Base-by-base conservation (phyloP, 2,329 filamentous ascomycete species). In the Cladophialophora yegresii region DNA sequence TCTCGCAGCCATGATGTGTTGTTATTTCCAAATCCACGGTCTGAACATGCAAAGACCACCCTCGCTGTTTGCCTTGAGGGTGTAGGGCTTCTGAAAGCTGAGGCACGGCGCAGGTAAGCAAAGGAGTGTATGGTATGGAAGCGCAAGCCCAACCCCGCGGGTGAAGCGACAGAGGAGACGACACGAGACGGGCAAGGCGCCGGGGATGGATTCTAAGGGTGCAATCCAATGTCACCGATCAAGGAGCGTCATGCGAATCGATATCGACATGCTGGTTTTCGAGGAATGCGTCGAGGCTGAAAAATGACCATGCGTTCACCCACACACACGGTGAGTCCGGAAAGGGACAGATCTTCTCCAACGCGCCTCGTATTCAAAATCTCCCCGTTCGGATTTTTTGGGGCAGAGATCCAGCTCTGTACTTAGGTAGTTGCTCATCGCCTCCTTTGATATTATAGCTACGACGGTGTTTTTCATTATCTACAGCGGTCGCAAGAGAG, bases 1-100 rank as follows among this genome's bases (percentile, higher is more conserved):
- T 83, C 96, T 96, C 74, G 89, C 81, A 70, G 93, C 83, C 95
- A 98, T 98, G 49, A 70, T 71, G 69, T 43, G 36, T n/a, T 43
- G n/a, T 20, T 43, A 43, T n/a, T 8, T 7, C 36, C 36, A 20
- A 20, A 16, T 43, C 16, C n/a, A 8, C 36, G 1, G 16, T n/a
- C 36, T 20, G 36, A 7, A n/a, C 36, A 6, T 16, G 16, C 36
- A 43, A 43, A n/a, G 6, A 43, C 6, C n/a, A 43, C n/a, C n/a
- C 36, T 43, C 36, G 36, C 36, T 6, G 36, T 16, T n/a, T 16
- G 8, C 8, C 13, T 8, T 8, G 36, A 43, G 36, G 36, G 36
- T 8, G 36, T 28, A 43, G 36, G 36, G 8, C 16, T 40, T 43
- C 36, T 6, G 36, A 3, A 43, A 43, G 16, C 36, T 43, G n/a